phyloP scores from a whole-genome alignment of 192 early-diverging fungal species.

The Linnemannia zychae region DNA sequence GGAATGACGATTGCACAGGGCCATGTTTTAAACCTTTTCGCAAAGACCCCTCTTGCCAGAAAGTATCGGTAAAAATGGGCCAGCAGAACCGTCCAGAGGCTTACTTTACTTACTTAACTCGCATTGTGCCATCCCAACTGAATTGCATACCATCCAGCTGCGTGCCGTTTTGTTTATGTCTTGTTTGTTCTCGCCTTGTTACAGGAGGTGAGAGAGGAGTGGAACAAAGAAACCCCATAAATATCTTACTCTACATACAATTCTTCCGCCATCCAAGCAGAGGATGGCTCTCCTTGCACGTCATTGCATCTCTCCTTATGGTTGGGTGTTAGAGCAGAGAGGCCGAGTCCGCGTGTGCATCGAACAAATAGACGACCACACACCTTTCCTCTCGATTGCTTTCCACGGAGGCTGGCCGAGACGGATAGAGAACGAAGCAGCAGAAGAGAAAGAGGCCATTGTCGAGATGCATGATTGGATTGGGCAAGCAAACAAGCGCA shows the following conservation, averaged over 20 bases:
- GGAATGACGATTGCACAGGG: background rate
- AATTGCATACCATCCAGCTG: background rate
- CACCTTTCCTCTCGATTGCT: background rate
- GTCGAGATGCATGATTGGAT: background rate
- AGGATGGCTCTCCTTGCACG: background rate
- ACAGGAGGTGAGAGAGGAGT: background rate
- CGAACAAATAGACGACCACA: background rate
- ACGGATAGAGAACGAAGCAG: background rate
- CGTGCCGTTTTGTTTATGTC: background rate
- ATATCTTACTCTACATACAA: background rate
- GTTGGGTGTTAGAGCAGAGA: background rate
- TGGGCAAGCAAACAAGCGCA: background rate
- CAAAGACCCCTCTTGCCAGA: no score
- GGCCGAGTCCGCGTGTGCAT: background rate
- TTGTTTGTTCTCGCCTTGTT: background rate
- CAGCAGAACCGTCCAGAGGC: background rate
- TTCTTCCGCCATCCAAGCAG: constrained; percentile 1
- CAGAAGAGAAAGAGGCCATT: background rate
- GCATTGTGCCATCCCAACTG: background rate
- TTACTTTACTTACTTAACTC: background rate
- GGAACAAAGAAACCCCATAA: background rate
- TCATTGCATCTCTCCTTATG: background rate
- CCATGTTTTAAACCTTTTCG: background rate
- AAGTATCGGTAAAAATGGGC: background rate
- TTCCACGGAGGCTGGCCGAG: background rate